Conservation (phyloP, 768 basidiomycete genomes). For the Tulasnella sp. region DNA sequence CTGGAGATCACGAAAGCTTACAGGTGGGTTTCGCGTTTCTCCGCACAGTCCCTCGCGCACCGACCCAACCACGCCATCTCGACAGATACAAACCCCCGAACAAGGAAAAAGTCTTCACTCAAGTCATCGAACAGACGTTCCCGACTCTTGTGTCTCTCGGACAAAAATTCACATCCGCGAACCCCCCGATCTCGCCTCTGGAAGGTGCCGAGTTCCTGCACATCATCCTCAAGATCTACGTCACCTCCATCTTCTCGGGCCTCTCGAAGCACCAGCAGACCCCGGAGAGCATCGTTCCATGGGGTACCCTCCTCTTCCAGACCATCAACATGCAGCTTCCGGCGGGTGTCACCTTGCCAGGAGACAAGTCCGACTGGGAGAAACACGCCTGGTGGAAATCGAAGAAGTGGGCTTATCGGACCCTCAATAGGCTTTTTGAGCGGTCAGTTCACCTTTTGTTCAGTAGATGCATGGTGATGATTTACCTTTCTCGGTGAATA, state of each 20-base stretch:
- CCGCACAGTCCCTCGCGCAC: background rate
- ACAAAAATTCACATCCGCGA: slow-evolving; percentile 43
- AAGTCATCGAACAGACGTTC: slow-evolving; percentile 52
- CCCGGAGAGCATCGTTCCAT: slow-evolving; percentile 65
- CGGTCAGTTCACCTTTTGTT: slow-evolving; percentile 29
- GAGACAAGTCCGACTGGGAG: slow-evolving; percentile 65
- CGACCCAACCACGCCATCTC: background rate
- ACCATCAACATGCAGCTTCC: slow-evolving; percentile 66
- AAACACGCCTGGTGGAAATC: slow-evolving; percentile 79
- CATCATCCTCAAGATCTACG: slow-evolving; percentile 79
- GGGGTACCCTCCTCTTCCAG: slow-evolving; percentile 74
- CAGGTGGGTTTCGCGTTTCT: slow-evolving; percentile 36
- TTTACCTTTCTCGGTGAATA: slow-evolving; percentile 19
- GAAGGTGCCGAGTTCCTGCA: slow-evolving; percentile 79
- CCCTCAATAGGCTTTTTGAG: slow-evolving; percentile 68
- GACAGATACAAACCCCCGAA: slow-evolving; percentile 51
- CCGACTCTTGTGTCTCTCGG: slow-evolving; percentile 69
- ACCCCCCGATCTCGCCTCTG: slow-evolving; percentile 41
- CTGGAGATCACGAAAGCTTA: slow-evolving; percentile 71
- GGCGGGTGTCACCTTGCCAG: slow-evolving; percentile 44
- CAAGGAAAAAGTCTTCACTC: slow-evolving; percentile 44
- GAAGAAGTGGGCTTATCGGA: slow-evolving; percentile 89
- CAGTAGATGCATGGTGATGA: background rate
- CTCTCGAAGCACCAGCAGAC: slow-evolving; percentile 65
- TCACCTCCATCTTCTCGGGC: slow-evolving; percentile 63